Conservation (phyloP, 2,329 filamentous ascomycete genomes). For the Ceratocystis ficicola region DNA sequence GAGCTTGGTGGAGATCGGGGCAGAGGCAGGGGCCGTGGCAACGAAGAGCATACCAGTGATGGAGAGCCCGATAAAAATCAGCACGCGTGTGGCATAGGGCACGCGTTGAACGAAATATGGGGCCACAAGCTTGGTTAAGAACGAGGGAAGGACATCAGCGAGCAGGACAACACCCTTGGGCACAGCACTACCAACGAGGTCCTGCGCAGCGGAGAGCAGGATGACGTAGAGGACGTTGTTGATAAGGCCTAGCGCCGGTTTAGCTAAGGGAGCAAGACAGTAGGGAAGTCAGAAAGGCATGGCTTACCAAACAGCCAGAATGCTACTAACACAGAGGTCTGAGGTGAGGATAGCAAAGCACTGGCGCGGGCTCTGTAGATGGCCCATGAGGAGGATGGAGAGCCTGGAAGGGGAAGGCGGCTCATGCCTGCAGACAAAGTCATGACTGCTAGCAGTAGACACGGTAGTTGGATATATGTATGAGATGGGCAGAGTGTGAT, state of each 20-base stretch:
- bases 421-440: constrained; percentile 23
- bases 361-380: constrained; percentile 54
- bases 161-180: constrained; percentile 90
- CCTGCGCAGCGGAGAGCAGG: constrained; percentile 86
- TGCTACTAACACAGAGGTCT: constrained; percentile 60
- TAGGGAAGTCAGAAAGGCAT: neutral
- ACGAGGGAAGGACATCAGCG: constrained; percentile 81
- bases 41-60: constrained; percentile 81
- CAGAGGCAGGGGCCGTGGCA: constrained; percentile 53
- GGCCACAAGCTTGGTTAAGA: constrained; percentile 73
- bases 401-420: constrained; percentile 46
- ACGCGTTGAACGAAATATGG: constrained; percentile 89
- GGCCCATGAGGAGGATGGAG: constrained; percentile 57
- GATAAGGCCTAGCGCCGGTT: constrained; percentile 38
- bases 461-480: neutral
- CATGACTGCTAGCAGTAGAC: neutral
- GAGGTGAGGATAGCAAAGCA: constrained; percentile 51
- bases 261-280: constrained; percentile 19
- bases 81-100: constrained; percentile 63
- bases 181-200: constrained; percentile 72
- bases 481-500: neutral
- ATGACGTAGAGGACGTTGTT: constrained; percentile 98
- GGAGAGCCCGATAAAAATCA: constrained; percentile 63
- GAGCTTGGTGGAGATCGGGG: constrained; percentile 57
- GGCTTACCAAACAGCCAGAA: constrained; percentile 85